Evolutionary conservation across 768 basidiomycete species (phyloP), one percentile per base, ranked within the genome.

Genomic region (Terana coerulea): DNA sequence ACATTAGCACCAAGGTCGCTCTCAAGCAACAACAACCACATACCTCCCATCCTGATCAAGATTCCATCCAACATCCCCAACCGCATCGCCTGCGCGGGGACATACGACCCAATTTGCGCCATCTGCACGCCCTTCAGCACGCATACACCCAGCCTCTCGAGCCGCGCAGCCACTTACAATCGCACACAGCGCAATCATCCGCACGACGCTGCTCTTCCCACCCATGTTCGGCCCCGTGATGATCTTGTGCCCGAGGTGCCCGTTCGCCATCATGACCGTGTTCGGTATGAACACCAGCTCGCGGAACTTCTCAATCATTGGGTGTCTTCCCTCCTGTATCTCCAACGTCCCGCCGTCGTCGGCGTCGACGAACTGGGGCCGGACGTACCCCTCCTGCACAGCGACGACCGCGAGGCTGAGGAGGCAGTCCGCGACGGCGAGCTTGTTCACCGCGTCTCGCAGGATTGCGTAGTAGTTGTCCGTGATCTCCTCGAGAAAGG

Each of bases 71-170:
- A 75, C 46, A 95, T 71, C n/a, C 87, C 82, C 37, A 95, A 69
- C 56, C 69, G 86, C 42, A 88, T 86, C 0, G 81, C 76, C 12
- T 70, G 67, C 1, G 93, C 93, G 15, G 95, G 95, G 2, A 98
- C 91, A 62, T 91, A 95, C 14, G 84, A 88, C 10, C 95, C 95
- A n/a, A 97, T 83, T 63, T 98, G 94, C 1, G 91, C 88, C 88
- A 79, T 76, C 63, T 64, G 28, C 19, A 17, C 26, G 33, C 40
- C 33, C 40, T 43, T 34, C 36, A 4, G 19, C 15, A 17, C 33
- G 8, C 19, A 3, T 40, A n/a, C 5, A 30, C 30, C 26, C 5
- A 33, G 24, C 17, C 17, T 39, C 37, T 39, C 37, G 24, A 36
- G n/a, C 22, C 17, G 22, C 12, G 24, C 31, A 26, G 22, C 11